These are phyloP conservation scores for Nematocida homosporus DNA, from an alignment of 371 early-diverging fungal species.

Conservation along the genomic window DNA sequence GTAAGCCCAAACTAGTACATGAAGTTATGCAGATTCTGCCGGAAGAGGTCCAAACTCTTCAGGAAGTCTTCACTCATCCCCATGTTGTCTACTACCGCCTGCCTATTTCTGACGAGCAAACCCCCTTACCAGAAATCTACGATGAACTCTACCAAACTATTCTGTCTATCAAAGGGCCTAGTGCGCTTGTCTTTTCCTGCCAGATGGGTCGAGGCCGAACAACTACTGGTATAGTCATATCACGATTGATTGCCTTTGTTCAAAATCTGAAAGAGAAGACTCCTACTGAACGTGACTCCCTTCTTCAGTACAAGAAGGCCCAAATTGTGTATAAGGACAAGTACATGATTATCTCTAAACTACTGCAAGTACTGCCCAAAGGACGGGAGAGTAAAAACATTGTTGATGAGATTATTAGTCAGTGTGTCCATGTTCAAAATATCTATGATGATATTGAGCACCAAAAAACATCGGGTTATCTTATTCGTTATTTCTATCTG, in stretches of 20 bases:
- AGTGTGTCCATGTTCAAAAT: conserved; percentile 75
- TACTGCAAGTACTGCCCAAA: conserved; percentile 71
- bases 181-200: conserved; percentile 73
- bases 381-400: conserved; percentile 73
- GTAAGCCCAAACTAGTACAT: conserved; percentile 68
- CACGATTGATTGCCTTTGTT: conserved; percentile 60
- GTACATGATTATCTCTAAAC: conserved; percentile 72
- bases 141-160: conserved; percentile 71
- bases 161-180: conserved; percentile 64
- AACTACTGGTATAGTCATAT: conserved; percentile 73
- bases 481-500: conserved; percentile 58
- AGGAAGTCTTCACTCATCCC: conserved; percentile 42
- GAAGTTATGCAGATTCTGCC: background rate
- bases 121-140: conserved; percentile 75
- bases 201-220: conserved; percentile 79
- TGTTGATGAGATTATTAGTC: conserved; percentile 73
- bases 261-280: conserved; percentile 57
- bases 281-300: conserved; percentile 66
- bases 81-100: conserved; percentile 71
- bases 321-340: conserved; percentile 70
- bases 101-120: conserved; percentile 76
- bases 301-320: conserved; percentile 63
- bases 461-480: conserved; percentile 12
- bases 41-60: conserved; percentile 31
- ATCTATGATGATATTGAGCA: conserved; percentile 65